Base-by-base conservation (phyloP, 805 yeast genomes). In the Limtongia smithiae region DNA sequence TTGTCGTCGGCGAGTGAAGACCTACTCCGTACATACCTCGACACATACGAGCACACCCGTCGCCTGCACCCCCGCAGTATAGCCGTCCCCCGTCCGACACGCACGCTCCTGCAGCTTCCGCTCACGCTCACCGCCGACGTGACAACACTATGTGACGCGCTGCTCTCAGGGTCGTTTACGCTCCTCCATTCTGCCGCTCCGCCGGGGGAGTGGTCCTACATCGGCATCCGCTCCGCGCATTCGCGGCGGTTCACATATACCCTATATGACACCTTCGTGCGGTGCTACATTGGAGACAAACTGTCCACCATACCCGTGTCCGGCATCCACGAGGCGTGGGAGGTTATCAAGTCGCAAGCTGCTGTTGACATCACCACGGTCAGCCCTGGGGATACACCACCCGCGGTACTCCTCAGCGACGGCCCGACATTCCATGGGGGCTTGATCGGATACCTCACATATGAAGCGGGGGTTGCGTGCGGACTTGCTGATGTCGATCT, bases 381-480 rank as follows among this genome's bases (percentile, higher is more conserved):
- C 35, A 24, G 7, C 22, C 21, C 15, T 27, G 22, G 6, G 5
- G n/a, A 9, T 34, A 14, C 3, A 28, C 2, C 3, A 3, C 12
- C 5, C n/a, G 9, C 11, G 15, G 31, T 41, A 24, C 32, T 6
- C 24, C 11, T 7, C 3, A 22, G 6, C 18, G 20, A 27, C 30
- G 37, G 69, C 0, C 68, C 87, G 17, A 95, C 96, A 1, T 93
- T 93, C 60, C 70, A 80, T 48, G 97, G 98, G n/a, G 99, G 99
- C 0, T 73, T 86, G 28, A 71, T 90, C 46, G 99, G 99, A 3
- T 72, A 83, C 36, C 66, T 93, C 9, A 83, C 95, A 0, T 93
- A 93, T 63, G 98, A 91, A 64, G 91, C 85, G 68, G 95, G 95
- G 0, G 76, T 76, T 22, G 74, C 30, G 5, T 50, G 45, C 22